Evolutionary conservation across 106 monocot species (phyloP), one percentile per base, ranked within the genome.

Genomic region (Acanthochlamys bracteata): DNA sequence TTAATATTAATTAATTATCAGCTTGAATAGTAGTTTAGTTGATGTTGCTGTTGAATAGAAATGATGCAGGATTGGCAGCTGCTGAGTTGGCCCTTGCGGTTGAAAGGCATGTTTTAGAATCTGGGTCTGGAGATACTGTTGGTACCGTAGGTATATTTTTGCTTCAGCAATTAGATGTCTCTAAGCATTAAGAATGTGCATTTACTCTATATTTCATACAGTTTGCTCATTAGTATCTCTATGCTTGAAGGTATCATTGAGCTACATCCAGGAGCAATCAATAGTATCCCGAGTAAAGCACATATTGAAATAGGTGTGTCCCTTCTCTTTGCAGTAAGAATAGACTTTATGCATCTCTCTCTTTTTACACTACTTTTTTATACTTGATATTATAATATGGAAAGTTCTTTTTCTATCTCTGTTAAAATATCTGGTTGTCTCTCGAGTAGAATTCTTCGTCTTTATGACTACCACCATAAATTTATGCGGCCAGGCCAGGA

Each of bases 1-100:
- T n/a, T n/a, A n/a, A n/a, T n/a, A n/a, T n/a, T n/a, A n/a, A n/a
- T n/a, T n/a, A n/a, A n/a, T n/a, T n/a, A n/a, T n/a, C n/a, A n/a
- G n/a, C n/a, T n/a, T n/a, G n/a, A n/a, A n/a, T n/a, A n/a, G n/a
- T n/a, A n/a, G n/a, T n/a, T n/a, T n/a, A n/a, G n/a, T n/a, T n/a
- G n/a, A n/a, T n/a, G 13, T 4, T 41, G 24, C 39, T 12, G 8
- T 20, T 68, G 67, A 27, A 59, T 71, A 98, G 98, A 81, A 98
- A 92, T 75, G 98, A 98, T 79, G 98, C 98, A 65, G 98, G 98
- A 56, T 67, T 98, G 64, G 98, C 98, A 56, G 98, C 92, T 71
- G 85, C 88, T 24, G 98, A 98, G 63, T 76, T 98, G 74, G 83
- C 92, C 55, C 76, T 98, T 56, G 85, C 88, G 53, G 91, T 98